A percentile compares a stretch with the other conserved stretches of the same genome.
Conservation (phyloP, 345 rosid genomes). For the Syzygium oleosum region DNA sequence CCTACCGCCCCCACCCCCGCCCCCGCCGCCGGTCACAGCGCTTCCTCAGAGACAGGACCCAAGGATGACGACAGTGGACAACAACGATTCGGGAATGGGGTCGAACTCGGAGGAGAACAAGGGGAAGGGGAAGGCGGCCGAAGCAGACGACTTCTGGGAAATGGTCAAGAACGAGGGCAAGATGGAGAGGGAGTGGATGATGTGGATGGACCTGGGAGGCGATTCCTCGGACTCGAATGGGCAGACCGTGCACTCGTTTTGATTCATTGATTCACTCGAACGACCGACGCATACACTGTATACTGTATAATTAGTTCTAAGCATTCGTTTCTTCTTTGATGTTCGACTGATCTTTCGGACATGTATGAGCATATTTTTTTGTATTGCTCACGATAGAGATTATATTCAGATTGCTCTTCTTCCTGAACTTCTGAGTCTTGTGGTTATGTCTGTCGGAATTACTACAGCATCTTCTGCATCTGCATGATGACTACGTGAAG, state of each 20-base stretch:
- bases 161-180: slow-evolving; percentile 24
- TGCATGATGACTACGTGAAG: not conserved
- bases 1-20: not conserved
- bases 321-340: not conserved
- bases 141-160: slow-evolving; percentile 18
- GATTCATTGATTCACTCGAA: not conserved
- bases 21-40: not conserved
- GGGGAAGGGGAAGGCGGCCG: not conserved
- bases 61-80: not conserved
- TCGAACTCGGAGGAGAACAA: not conserved
- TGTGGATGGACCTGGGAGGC: slow-evolving; percentile 47
- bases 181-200: slow-evolving; percentile 32
- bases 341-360: not conserved
- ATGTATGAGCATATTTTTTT: not conserved
- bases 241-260: not conserved
- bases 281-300: not conserved
- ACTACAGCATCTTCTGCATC: not conserved
- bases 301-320: not conserved
- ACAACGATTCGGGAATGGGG: not conserved
- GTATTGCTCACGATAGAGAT: not conserved
- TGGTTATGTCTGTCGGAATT: not conserved
- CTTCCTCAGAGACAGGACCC: not conserved
- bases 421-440: not conserved
- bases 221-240: slow-evolving; percentile 47
- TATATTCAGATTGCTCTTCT: not conserved